These are phyloP conservation scores for Talaromyces sp. DNA, from an alignment of 2,329 filamentous ascomycete genomes.

Conservation along the genomic window DNA sequence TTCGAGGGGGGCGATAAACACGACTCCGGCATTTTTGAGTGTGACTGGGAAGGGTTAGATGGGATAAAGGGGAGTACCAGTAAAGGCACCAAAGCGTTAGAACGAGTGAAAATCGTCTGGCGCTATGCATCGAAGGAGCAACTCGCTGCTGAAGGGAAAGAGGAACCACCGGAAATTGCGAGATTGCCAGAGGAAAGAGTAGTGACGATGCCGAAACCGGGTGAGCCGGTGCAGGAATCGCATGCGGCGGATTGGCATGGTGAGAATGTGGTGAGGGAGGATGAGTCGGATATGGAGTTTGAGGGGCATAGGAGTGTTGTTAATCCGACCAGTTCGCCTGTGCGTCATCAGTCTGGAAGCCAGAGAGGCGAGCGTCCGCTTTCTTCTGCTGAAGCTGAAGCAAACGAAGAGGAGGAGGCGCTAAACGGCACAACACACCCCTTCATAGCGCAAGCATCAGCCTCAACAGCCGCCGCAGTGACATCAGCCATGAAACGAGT, in stretches of 20 bases:
- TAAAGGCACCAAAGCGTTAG: conserved; percentile 79
- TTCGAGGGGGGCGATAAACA: conserved; percentile 80
- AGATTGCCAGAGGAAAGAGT: conserved; percentile 39
- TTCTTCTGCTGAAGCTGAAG: background rate
- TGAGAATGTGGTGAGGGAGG: conserved; percentile 32
- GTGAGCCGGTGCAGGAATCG: conserved; percentile 69
- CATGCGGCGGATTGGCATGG: conserved; percentile 74
- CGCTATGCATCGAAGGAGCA: conserved; percentile 44
- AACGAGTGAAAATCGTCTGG: conserved; percentile 85
- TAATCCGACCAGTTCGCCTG: conserved; percentile 13
- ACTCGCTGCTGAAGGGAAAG: conserved; percentile 13
- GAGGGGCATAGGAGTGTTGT: conserved; percentile 22
- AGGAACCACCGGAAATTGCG: conserved; percentile 24
- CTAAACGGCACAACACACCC: conserved; percentile 16
- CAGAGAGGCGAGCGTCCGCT: too few relatives aligned
- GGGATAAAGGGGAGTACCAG: conserved; percentile 86
- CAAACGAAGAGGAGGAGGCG: conserved; percentile 22
- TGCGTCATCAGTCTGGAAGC: background rate
- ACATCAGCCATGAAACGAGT: conserved; percentile 15
- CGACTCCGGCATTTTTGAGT: conserved; percentile 68
- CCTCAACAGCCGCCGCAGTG: conserved; percentile 21
- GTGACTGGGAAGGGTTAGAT: conserved; percentile 78
- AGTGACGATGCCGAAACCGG: conserved; percentile 64
- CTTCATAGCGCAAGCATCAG: conserved; percentile 19
- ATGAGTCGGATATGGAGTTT: conserved; percentile 9